Evolutionary conservation across 495 filamentous ascomycete genomes (phyloP), one percentile per base, ranked within the genome.

Genomic region (Peziza echinospora): DNA sequence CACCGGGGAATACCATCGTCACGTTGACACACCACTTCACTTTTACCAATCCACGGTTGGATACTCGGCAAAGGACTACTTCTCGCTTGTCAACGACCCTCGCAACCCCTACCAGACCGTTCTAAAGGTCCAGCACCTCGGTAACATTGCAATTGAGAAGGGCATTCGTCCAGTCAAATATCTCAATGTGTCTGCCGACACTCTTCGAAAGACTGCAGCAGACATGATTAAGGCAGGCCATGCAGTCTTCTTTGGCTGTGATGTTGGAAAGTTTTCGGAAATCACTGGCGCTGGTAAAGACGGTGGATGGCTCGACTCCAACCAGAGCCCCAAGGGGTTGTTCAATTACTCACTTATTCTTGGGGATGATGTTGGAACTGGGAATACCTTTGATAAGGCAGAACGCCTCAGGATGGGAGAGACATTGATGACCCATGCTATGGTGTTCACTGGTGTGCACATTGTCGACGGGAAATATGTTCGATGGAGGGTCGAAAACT

Each of bases 391-490:
- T n/a, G 26, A 34, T n/a, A n/a, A 8, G n/a, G 26, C 26, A 8
- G 26, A 34, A n/a, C 66, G 86, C 68, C 70, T 66, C 54, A 93
- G 91, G 65, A 76, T 77, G 2, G 69, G 80, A 43, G 60, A 82
- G 0, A 63, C 91, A 11, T 61, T 69, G 49, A 87, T 92, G 84
- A 92, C 82, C 6, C 84, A 89, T 55, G 84, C 84, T 0, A 93
- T 93, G 84, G 81, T 89, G 2, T 62, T 93, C 41, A 91, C 81
- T 3, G 84, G 70, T 0, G 84, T 91, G 41, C 82, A 91, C 59
- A 50, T 91, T 7, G 62, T 60, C n/a, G 66, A 73, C 26, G 75
- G 71, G 0, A 67, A 71, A 55, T 65, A 76, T 1, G 71, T 80
- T 3, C 65, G 82, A 44, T 91, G 84, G 84, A 63, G 82, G 24